These are phyloP conservation scores for Cladosporium cucumerinum DNA, from an alignment of 2,329 filamentous ascomycete genomes.

Conservation along the genomic window DNA sequence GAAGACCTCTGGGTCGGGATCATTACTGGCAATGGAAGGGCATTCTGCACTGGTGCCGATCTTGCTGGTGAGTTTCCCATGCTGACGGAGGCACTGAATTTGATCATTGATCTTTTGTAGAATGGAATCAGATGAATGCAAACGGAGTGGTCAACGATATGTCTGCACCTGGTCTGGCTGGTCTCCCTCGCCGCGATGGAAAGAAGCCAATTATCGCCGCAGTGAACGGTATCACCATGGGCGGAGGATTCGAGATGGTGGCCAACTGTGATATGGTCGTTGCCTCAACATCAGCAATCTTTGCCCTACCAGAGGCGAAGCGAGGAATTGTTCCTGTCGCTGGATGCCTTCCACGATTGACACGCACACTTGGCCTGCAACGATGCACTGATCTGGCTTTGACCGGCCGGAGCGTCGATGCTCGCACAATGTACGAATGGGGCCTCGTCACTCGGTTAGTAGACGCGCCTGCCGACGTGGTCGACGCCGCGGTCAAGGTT, in stretches of 20 bases:
- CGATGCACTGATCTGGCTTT: slow-evolving; percentile 49
- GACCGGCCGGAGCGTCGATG: slow-evolving; percentile 45
- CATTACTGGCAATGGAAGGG: slow-evolving; percentile 51
- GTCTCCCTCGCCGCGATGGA: slow-evolving; percentile 53
- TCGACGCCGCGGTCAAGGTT: slow-evolving; percentile 38
- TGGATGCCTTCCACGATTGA: slow-evolving; percentile 51
- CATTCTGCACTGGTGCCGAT: slow-evolving; percentile 56
- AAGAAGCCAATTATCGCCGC: slow-evolving; percentile 61
- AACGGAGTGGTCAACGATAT: slow-evolving; percentile 27
- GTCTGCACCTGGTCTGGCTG: slow-evolving; percentile 49
- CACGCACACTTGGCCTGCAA: slow-evolving; percentile 48
- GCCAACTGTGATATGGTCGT: slow-evolving; percentile 55
- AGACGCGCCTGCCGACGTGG: slow-evolving; percentile 33
- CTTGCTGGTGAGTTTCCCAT: slow-evolving; percentile 45
- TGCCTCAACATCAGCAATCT: slow-evolving; percentile 50
- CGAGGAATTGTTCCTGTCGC: slow-evolving; percentile 54
- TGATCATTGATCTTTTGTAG: slow-evolving; percentile 8
- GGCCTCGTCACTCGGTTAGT: slow-evolving; percentile 36
- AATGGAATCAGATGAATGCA: slow-evolving; percentile 29
- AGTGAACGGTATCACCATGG: slow-evolving; percentile 56
- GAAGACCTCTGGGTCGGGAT: slow-evolving; percentile 30
- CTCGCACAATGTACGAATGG: slow-evolving; percentile 42
- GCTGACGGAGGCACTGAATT: background rate
- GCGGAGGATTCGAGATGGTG: slow-evolving; percentile 57
- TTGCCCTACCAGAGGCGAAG: slow-evolving; percentile 53